Conservation (phyloP, 176 grass and related monocot genomes). For the barley (Hordeum vulgare) region DNA sequence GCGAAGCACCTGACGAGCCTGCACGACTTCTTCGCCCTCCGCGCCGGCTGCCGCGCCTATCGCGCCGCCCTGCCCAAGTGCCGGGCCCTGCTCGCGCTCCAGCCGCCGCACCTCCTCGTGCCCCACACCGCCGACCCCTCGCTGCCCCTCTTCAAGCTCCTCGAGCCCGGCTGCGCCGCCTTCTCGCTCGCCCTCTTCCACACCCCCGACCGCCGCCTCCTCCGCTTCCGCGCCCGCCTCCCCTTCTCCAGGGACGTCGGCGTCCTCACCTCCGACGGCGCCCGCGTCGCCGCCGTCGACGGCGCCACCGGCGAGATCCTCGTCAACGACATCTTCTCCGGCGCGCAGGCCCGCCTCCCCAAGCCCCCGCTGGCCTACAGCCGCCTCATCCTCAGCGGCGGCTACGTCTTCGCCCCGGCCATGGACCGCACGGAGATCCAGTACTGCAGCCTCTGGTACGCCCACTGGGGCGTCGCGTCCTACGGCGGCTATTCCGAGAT, state of each 20-base stretch:
- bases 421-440: neutral
- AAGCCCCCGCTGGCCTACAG: neutral
- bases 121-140: slow-evolving; percentile 29
- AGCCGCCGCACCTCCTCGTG: slow-evolving; percentile 35
- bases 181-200: slow-evolving; percentile 31
- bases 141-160: neutral
- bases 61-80: slow-evolving; percentile 1
- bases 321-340: slow-evolving; percentile 44
- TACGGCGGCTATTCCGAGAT: neutral
- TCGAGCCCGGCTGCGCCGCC: neutral
- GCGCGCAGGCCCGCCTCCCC: slow-evolving; percentile 30
- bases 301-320: slow-evolving; percentile 18
- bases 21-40: slow-evolving; percentile 46
- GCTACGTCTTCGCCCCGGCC: slow-evolving; percentile 20
- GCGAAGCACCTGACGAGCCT: slow-evolving; percentile 34
- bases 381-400: slow-evolving; percentile 37
- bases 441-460: slow-evolving; percentile 26
- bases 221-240: slow-evolving; percentile 20
- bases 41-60: slow-evolving; percentile 43
- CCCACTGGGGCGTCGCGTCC: slow-evolving; percentile 4
- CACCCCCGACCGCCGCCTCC: slow-evolving; percentile 26
- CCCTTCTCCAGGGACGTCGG: neutral
- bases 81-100: slow-evolving; percentile 24
- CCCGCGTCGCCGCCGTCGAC: slow-evolving; percentile 26
- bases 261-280: slow-evolving; percentile 32